Evolutionary conservation across 2,329 filamentous ascomycete genomes (phyloP), one percentile per base, ranked within the genome.

Genomic region (Aspergillus phoenicis): DNA sequence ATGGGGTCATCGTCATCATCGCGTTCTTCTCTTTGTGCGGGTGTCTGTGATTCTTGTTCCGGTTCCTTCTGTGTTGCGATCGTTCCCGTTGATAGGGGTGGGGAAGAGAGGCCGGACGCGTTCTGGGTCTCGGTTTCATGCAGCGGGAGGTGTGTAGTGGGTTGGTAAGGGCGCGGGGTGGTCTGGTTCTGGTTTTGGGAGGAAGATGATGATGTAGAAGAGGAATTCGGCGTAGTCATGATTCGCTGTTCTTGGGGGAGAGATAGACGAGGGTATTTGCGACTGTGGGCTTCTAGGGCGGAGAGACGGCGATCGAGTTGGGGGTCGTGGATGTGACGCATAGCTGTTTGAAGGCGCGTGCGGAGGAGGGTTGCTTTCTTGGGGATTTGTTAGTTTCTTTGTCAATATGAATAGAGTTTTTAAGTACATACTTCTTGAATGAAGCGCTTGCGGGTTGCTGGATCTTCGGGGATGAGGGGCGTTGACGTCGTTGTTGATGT

Each of bases 281-380:
- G 75, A 48, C 74, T 75, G 62, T 77, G 73, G 39, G 71, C 75
- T 65, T 79, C 76, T 22, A 78, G 70, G n/a, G 76, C 75, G 20
- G 75, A 77, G 30, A 79, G 60, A 15, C 76, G 71, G 17, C 74
- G 75, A 59, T 79, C 77, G 53, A 79, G 72, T 59, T 77, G 72
- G 58, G 75, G 69, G 59, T 74, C 68, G 61, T 69, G 68, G 45
- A 77, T 72, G 57, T 70, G 73, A 48, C 74, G 76, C 76, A 78
- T 77, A 51, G 77, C 77, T 43, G 68, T 73, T 66, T 77, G 77
- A 55, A 79, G 68, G 62, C 72, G 72, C 61, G 59, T 73, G 54
- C 72, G 74, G 51, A 78, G 75, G 10, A 78, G 71, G 45, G 55
- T 69, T 54, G 77, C 77, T 78, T 77, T 79, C 77, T 79, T 79